Percentiles rank a stretch among this genome's conserved stretches.
Evolutionary conservation across 441 rosid genomes (phyloP).

Genomic region (Flueggea neowawraea): DNA sequence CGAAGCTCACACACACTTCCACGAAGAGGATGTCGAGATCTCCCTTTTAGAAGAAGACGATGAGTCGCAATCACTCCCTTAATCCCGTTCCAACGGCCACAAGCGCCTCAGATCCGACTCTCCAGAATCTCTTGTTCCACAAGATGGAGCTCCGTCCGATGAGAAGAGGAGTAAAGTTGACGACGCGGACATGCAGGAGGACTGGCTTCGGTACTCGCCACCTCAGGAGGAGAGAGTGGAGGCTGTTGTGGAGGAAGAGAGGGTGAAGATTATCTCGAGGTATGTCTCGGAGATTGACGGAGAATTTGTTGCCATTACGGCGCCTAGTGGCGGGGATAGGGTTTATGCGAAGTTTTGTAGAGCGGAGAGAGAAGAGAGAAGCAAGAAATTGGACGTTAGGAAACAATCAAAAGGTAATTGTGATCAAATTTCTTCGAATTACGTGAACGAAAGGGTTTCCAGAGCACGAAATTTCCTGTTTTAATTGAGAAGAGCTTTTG

Average conservation of each 20-base stretch:
- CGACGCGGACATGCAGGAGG: constrained; percentile 30
- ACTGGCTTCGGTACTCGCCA: constrained; percentile 61
- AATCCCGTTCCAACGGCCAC: constrained; percentile 26
- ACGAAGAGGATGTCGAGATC: constrained; percentile 34
- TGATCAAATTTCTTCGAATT: background rate
- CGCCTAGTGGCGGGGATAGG: constrained; percentile 79
- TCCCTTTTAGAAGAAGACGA: constrained; percentile 16
- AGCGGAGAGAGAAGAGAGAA: constrained; percentile 34
- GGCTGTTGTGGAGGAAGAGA: constrained; percentile 26
- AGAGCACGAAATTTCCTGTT: background rate
- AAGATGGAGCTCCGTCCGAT: constrained; percentile 19
- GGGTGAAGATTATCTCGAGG: constrained; percentile 56
- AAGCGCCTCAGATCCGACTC: constrained; percentile 49
- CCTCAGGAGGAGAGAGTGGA: constrained; percentile 24
- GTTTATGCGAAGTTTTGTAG: constrained; percentile 79
- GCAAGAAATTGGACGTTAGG: constrained; percentile 40
- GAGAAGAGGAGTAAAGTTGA: constrained; percentile 60
- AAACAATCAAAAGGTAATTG: constrained; percentile 45
- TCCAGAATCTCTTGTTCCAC: constrained; percentile 19
- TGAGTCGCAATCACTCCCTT: constrained; percentile 19
- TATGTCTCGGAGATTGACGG: constrained; percentile 80
- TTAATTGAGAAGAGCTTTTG: too few species aligned
- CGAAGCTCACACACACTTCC: constrained; percentile 55
- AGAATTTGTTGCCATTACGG: constrained; percentile 79
- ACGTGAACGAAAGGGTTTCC: too few species aligned